Base-by-base conservation (phyloP, 129 eudicot genomes). In the Escallonia rubra region DNA sequence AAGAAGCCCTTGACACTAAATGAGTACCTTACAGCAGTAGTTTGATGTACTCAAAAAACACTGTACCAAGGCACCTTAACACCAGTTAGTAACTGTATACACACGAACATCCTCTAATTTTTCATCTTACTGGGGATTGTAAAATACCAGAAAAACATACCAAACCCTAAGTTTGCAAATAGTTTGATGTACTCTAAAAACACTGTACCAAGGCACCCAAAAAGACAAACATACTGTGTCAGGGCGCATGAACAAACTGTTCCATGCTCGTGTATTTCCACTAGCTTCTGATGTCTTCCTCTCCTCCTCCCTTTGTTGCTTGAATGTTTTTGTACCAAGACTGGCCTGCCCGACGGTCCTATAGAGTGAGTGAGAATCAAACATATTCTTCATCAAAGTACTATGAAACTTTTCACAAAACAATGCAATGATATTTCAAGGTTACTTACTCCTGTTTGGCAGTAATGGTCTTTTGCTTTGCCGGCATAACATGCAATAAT, bases 191-290 rank as follows among this genome's bases (percentile, higher is more conserved):
- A 8, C 12, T 41, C n/a, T 34, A 7, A 40, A 66, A 15, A 52
- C 39, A 52, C 8, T 13, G 4, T 59, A 51, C 8, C 7, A 61
- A 14, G 53, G 41, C 8, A 71, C 23, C 2, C n/a, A 59, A 56
- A 68, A 38, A 56, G 15, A 57, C 1, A 45, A 43, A 66, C 90
- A 51, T 80, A 89, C 97, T 7, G 99, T 89, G 75, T 94, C 99
- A 65, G 96, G 73, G 70, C 87, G 88, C 88, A 94, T 89, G 66
- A 80, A 94, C 82, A 89, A 85, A 77, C 82, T 86, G 69, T 89
- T 86, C 99, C 99, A 94, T 12, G 95, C 84, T 71, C 79, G 74
- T 78, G 96, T 89, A 65, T 87, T 85, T 65, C 96, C 99, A 65
- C 82, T 55, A 61, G 86, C 85, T 79, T 94, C 99, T 68, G 90